A percentile compares a stretch with the other conserved stretches of the same genome.
Evolutionary conservation across 768 basidiomycete species (phyloP).

Genomic region (Hirschioporus abietinus): DNA sequence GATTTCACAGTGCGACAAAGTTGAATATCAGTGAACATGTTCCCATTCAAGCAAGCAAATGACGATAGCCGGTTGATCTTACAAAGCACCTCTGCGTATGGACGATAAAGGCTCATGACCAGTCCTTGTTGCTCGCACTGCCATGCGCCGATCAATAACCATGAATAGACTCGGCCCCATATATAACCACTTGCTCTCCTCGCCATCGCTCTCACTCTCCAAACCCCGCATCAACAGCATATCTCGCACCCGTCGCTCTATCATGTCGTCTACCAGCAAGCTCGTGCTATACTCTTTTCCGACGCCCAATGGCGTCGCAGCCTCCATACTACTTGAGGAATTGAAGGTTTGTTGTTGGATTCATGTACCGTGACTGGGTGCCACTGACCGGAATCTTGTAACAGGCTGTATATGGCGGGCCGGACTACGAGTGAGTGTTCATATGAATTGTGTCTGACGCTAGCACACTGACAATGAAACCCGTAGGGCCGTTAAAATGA

Average conservation of each 20-base stretch:
- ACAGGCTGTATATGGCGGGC: conserved; percentile 25
- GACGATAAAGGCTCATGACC: too few relatives aligned
- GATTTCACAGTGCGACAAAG: too few relatives aligned
- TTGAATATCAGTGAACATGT: too few relatives aligned
- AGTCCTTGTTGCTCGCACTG: too few relatives aligned
- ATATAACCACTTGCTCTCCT: too few relatives aligned
- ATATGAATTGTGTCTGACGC: conserved; percentile 16
- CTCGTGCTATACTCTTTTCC: conserved; percentile 35
- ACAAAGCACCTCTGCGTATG: too few relatives aligned
- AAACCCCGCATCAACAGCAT: neutral
- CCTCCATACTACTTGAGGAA: conserved; percentile 55
- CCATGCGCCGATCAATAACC: too few relatives aligned
- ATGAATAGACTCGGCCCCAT: too few relatives aligned
- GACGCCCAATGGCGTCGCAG: conserved; percentile 56
- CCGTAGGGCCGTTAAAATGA: conserved; percentile 9
- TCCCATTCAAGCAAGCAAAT: too few relatives aligned
- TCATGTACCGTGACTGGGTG: conserved; percentile 25
- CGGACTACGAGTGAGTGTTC: conserved; percentile 14
- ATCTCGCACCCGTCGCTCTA: neutral
- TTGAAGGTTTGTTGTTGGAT: conserved; percentile 48
- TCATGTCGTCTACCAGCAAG: neutral
- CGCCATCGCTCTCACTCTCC: too few relatives aligned
- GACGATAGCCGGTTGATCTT: too few relatives aligned
- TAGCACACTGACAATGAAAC: conserved; percentile 12
- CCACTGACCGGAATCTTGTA: neutral